Percentiles rank a stretch among this genome's conserved stretches.
These are phyloP conservation scores for Helotiales sp. DNA, from an alignment of 2,329 filamentous ascomycete species.

Conservation along the genomic window DNA sequence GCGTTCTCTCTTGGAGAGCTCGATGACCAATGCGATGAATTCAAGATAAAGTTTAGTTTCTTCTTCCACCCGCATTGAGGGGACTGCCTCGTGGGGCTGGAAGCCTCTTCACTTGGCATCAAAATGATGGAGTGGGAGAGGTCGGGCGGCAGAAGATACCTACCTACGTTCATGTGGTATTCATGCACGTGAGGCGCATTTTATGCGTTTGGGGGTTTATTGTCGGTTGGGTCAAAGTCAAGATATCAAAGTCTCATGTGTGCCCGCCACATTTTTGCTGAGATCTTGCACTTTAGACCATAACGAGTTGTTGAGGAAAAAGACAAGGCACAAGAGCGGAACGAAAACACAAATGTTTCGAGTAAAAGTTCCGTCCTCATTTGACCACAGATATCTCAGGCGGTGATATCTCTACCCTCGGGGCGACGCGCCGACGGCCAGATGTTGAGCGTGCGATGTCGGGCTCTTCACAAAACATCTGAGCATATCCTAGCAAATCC, in stretches of 20 bases:
- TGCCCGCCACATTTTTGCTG: background rate
- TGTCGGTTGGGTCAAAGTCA: background rate
- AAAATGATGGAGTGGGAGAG: background rate
- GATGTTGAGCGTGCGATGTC: background rate
- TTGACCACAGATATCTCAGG: background rate
- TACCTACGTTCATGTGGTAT: background rate
- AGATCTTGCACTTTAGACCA: slow-evolving; percentile 5
- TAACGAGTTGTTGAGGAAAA: background rate
- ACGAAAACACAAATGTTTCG: background rate
- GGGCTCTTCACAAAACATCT: background rate
- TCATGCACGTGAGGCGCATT: slow-evolving; percentile 1
- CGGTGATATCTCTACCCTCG: background rate
- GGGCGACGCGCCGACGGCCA: slow-evolving; percentile 7
- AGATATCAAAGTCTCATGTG: slow-evolving; percentile 4
- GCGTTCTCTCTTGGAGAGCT: background rate
- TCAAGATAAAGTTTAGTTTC: slow-evolving; percentile 13
- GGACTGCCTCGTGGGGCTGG: slow-evolving; percentile 11
- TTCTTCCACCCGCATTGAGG: slow-evolving; percentile 6
- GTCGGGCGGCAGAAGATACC: background rate
- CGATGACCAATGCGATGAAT: background rate
- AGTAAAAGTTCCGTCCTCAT: slow-evolving; percentile 1
- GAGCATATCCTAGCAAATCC: background rate
- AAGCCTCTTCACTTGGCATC: slow-evolving; percentile 9
- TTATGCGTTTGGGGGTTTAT: background rate
- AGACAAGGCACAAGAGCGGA: background rate